phyloP scores from a whole-genome alignment of 192 early-diverging fungal genomes.

The Gamsiella multidivaricata region DNA sequence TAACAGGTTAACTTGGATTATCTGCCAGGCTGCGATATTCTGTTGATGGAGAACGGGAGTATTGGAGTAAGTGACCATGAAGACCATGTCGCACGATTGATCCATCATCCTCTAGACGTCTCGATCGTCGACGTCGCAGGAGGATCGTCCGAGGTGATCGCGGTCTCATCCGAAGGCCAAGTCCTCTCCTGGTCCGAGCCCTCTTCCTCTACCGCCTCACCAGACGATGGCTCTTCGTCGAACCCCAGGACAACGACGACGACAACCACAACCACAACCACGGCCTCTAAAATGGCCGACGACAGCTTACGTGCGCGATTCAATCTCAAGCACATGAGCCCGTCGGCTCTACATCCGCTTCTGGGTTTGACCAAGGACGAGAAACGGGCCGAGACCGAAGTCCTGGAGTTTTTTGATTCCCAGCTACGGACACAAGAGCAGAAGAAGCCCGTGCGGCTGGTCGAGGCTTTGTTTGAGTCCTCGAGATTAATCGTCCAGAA shows the following conservation, averaged over 20 bases:
- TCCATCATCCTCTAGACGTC: slow-evolving; percentile 37
- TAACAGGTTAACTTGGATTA: background rate
- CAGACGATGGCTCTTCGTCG: too few species aligned
- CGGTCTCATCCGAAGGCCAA: slow-evolving; percentile 32
- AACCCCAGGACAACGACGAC: background rate
- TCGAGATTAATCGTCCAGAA: slow-evolving; percentile 28
- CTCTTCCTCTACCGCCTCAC: background rate
- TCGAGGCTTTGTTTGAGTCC: slow-evolving; percentile 34
- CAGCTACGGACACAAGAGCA: slow-evolving; percentile 16
- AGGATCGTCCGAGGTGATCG: slow-evolving; percentile 48
- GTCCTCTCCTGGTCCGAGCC: slow-evolving; percentile 47
- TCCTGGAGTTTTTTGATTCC: slow-evolving; percentile 40
- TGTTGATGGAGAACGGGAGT: slow-evolving; percentile 47
- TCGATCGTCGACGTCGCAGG: slow-evolving; percentile 43
- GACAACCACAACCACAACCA: background rate
- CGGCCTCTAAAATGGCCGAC: background rate
- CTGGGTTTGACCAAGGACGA: slow-evolving; percentile 31
- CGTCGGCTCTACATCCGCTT: slow-evolving; percentile 24
- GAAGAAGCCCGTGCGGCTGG: slow-evolving; percentile 23
- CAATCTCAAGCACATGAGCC: slow-evolving; percentile 7
- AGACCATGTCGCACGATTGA: slow-evolving; percentile 51
- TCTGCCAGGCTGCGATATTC: slow-evolving; percentile 40
- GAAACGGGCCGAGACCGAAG: slow-evolving; percentile 38
- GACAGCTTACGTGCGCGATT: slow-evolving; percentile 4
- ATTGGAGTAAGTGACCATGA: slow-evolving; percentile 53